Conservation (phyloP, 768 basidiomycete genomes). For the Dentipellis sp. region DNA sequence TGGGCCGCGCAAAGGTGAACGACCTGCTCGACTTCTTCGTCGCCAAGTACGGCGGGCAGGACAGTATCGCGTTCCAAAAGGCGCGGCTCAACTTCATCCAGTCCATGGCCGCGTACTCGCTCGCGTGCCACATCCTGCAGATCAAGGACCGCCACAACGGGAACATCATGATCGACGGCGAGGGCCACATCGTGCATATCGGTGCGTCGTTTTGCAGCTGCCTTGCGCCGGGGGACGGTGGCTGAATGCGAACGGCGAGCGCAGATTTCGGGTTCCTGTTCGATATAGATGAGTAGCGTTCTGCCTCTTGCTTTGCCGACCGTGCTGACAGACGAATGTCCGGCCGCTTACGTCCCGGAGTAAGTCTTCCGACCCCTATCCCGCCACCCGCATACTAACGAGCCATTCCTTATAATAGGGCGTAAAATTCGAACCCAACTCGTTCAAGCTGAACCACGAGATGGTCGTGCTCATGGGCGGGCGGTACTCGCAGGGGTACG, state of each 20-base stretch:
- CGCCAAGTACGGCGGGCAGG: constrained; percentile 85
- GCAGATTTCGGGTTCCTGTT: constrained; percentile 95
- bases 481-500: constrained; percentile 87
- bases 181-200: constrained; percentile 94
- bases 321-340: constrained; percentile 20
- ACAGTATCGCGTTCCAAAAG: constrained; percentile 83
- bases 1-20: constrained; percentile 98
- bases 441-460: constrained; percentile 98
- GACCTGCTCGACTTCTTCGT: constrained; percentile 92
- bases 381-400: neutral
- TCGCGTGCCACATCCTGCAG: constrained; percentile 95
- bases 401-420: constrained; percentile 27
- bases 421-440: constrained; percentile 96
- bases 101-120: constrained; percentile 98
- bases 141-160: constrained; percentile 99
- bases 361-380: constrained; percentile 25
- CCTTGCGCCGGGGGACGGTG: no score
- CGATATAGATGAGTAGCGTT: constrained; percentile 84
- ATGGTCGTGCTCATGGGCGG: constrained; percentile 99
- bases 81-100: constrained; percentile 96
- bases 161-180: constrained; percentile 99
- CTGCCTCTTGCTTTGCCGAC: neutral
- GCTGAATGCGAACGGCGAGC: neutral
- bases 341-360: constrained; percentile 55
- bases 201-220: constrained; percentile 28